Conservation (phyloP, 352 stramenopile species). For the Globisporangium okanoganense region DNA sequence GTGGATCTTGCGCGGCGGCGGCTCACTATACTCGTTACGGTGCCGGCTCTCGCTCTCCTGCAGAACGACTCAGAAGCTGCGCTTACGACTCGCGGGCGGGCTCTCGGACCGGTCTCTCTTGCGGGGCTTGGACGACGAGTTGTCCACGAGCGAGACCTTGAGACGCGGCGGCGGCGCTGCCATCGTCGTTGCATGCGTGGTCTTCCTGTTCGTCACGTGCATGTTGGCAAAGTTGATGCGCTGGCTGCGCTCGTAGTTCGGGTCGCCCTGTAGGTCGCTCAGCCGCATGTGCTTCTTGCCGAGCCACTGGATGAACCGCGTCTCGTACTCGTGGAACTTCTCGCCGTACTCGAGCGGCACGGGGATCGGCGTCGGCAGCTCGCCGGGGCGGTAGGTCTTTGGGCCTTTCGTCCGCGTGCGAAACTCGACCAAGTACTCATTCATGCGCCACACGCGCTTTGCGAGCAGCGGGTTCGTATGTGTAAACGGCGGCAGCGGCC, state of each 20-base stretch:
- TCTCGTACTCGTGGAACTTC: slow-evolving; percentile 18
- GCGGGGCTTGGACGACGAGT: not conserved
- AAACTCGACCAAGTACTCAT: slow-evolving; percentile 6
- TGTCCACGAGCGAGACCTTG: not conserved
- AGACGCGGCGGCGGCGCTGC: not conserved
- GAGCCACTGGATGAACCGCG: slow-evolving; percentile 19
- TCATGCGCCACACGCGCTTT: slow-evolving; percentile 1
- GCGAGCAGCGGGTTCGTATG: slow-evolving; percentile 2
- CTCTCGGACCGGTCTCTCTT: slow-evolving; percentile 3
- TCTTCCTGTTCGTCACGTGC: slow-evolving; percentile 3
- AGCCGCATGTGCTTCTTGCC: not conserved
- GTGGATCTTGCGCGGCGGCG: slow-evolving; percentile 3
- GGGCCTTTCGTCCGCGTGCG: not conserved
- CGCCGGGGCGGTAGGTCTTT: not conserved
- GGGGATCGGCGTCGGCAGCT: slow-evolving; percentile 10
- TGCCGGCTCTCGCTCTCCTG: not conserved
- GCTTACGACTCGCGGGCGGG: not conserved
- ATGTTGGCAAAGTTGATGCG: slow-evolving; percentile 19
- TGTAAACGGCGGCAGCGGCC: not conserved
- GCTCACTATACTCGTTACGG: not conserved
- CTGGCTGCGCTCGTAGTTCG: slow-evolving; percentile 11
- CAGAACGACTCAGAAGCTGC: not conserved
- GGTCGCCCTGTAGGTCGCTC: not conserved
- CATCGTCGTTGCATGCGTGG: no score
- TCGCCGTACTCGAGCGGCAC: slow-evolving; percentile 14